Conservation (phyloP, 2,329 filamentous ascomycete species). For the Teratosphaeria viscida region DNA sequence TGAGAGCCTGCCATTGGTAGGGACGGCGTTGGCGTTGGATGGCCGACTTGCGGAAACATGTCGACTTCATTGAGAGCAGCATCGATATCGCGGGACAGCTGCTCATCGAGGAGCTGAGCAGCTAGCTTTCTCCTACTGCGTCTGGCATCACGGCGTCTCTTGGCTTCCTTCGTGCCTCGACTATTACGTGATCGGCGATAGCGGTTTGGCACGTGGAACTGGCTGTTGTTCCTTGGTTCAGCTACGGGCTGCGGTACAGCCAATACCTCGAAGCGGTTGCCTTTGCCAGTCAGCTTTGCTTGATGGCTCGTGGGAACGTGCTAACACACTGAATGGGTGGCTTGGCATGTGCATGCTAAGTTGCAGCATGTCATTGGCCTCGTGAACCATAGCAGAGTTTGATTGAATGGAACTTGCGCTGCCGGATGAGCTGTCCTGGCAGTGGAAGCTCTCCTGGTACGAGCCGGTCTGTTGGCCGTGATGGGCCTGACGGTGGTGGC, state of each 20-base stretch:
- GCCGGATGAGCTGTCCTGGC: background rate
- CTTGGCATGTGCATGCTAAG: conserved; percentile 19
- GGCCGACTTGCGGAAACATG: conserved; percentile 4
- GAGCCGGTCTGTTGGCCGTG: no score
- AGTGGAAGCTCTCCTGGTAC: no score
- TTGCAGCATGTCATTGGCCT: conserved; percentile 8
- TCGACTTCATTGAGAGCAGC: conserved; percentile 14
- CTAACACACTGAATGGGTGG: conserved; percentile 11
- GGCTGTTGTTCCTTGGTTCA: background rate
- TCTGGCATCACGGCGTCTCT: conserved; percentile 21
- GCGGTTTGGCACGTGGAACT: conserved; percentile 4
- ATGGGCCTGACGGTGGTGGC: background rate
- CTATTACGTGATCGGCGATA: conserved; percentile 18
- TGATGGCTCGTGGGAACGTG: background rate
- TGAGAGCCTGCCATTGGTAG: background rate
- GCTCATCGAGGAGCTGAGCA: conserved; percentile 20
- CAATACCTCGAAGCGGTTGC: conserved; percentile 20
- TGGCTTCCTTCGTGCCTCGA: conserved; percentile 20
- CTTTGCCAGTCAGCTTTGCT: conserved; percentile 7
- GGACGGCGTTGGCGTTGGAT: background rate
- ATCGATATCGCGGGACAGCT: conserved; percentile 20
- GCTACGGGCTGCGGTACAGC: conserved; percentile 4
- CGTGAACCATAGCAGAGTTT: background rate
- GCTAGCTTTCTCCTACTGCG: conserved; percentile 17
- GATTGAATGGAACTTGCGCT: background rate